phyloP scores from a whole-genome alignment of 805 yeast genomes.

The Candida hungchunana region DNA sequence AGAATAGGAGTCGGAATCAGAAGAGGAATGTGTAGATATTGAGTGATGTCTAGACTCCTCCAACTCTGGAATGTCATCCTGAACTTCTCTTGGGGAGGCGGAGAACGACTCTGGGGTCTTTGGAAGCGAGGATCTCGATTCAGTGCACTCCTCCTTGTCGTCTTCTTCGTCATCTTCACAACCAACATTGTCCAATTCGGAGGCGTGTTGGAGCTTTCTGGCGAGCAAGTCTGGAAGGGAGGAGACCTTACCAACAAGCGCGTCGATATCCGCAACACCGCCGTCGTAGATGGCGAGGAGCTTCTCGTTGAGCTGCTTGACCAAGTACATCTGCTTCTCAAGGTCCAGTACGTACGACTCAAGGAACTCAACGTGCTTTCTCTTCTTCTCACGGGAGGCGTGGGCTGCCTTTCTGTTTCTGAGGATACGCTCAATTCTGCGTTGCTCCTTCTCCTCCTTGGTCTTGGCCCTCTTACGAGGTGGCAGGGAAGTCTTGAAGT shows the following conservation, averaged over 20 bases:
- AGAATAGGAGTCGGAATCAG: slow-evolving; percentile 9
- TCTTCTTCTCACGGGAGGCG: slow-evolving; percentile 93
- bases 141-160: slow-evolving; percentile 6
- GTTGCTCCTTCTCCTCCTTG: slow-evolving; percentile 93
- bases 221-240: slow-evolving; percentile 23
- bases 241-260: slow-evolving; percentile 9
- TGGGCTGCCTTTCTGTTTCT: slow-evolving; percentile 97
- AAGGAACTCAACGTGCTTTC: slow-evolving; percentile 82
- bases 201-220: slow-evolving; percentile 19
- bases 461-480: slow-evolving; percentile 97
- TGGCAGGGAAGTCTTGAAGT: slow-evolving; percentile 57
- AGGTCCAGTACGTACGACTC: slow-evolving; percentile 39
- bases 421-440: slow-evolving; percentile 86
- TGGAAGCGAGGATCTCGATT: slow-evolving; percentile 11
- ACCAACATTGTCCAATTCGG: slow-evolving; percentile 17
- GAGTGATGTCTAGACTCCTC: slow-evolving; percentile 15
- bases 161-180: slow-evolving; percentile 9
- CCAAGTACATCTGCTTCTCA: slow-evolving; percentile 23
- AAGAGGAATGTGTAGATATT: slow-evolving; percentile 6
- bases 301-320: slow-evolving; percentile 15
- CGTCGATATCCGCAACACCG: slow-evolving; percentile 20
- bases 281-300: slow-evolving; percentile 17
- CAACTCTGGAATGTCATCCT: slow-evolving; percentile 16
- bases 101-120: slow-evolving; percentile 27
- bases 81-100: slow-evolving; percentile 17